Percentiles rank a stretch among this genome's conserved stretches.
Conservation (phyloP, 352 stramenopile genomes). For the Plasmopara viticola region DNA sequence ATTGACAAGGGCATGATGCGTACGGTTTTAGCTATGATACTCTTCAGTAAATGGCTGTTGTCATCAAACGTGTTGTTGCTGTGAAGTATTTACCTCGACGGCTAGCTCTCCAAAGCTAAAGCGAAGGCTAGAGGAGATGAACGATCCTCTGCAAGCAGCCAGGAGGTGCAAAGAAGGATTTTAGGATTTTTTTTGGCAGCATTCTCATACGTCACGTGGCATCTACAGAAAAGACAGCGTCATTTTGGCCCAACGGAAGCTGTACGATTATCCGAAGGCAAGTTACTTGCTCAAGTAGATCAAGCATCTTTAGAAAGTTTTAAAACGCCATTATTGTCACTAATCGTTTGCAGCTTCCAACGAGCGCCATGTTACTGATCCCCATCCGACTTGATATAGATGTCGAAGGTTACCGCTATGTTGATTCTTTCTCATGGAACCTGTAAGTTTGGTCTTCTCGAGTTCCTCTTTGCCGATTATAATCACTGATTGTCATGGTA, state of each 20-base stretch:
- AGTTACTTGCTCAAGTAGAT: neutral
- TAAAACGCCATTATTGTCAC: neutral
- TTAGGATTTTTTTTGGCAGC: neutral
- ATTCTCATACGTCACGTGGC: constrained; percentile 1
- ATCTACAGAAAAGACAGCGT: constrained; percentile 23
- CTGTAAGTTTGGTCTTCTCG: constrained; percentile 23
- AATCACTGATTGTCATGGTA: neutral
- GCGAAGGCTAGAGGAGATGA: constrained; percentile 50
- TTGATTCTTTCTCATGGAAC: constrained; percentile 79
- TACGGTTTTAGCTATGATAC: constrained; percentile 11
- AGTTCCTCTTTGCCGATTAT: neutral
- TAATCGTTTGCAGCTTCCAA: constrained; percentile 31
- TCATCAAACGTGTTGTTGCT: neutral
- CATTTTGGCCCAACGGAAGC: constrained; percentile 41
- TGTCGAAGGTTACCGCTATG: constrained; percentile 74
- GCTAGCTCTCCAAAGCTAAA: constrained; percentile 69
- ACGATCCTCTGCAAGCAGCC: constrained; percentile 30
- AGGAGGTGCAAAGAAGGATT: constrained; percentile 25
- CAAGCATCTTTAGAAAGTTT: too few species aligned
- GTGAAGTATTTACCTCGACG: constrained; percentile 38
- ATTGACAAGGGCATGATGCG: constrained; percentile 70
- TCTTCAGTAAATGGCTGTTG: neutral
- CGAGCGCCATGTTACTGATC: constrained; percentile 44
- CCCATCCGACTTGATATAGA: constrained; percentile 74
- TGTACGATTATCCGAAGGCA: constrained; percentile 78